Conservation (phyloP, 257 asterid genomes). For the Forsythia suspensa region DNA sequence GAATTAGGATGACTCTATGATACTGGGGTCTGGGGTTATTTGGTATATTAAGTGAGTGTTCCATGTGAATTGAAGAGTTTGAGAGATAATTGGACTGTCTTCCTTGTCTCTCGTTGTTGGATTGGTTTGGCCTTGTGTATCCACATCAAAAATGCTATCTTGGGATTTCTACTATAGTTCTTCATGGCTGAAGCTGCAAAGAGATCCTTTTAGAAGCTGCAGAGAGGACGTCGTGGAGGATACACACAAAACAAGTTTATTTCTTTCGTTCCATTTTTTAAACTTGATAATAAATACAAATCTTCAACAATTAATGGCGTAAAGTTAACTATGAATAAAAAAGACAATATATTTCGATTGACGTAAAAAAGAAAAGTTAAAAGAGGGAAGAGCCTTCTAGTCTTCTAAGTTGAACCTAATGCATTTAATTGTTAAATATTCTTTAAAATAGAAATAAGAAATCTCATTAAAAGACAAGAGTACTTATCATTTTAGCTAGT, state of each 20-base stretch:
- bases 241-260: neutral
- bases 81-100: neutral
- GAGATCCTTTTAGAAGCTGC: neutral
- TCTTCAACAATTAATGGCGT: neutral
- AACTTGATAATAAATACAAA: neutral
- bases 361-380: neutral
- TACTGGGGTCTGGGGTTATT: neutral
- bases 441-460: neutral
- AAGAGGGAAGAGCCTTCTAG: neutral
- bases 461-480: neutral
- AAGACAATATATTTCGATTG: neutral
- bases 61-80: conserved; percentile 1
- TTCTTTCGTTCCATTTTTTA: neutral
- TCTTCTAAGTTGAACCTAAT: neutral
- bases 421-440: neutral
- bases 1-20: neutral
- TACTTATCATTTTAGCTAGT: neutral
- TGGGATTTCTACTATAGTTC: neutral
- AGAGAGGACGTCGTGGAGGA: neutral
- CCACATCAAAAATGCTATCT: neutral
- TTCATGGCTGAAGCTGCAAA: neutral
- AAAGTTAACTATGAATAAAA: neutral
- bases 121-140: neutral
- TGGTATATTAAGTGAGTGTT: neutral
- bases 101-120: neutral